These are phyloP conservation scores for Dictyostelium discoideum DNA, from an alignment of 78 protist species.

Conservation along the genomic window DNA sequence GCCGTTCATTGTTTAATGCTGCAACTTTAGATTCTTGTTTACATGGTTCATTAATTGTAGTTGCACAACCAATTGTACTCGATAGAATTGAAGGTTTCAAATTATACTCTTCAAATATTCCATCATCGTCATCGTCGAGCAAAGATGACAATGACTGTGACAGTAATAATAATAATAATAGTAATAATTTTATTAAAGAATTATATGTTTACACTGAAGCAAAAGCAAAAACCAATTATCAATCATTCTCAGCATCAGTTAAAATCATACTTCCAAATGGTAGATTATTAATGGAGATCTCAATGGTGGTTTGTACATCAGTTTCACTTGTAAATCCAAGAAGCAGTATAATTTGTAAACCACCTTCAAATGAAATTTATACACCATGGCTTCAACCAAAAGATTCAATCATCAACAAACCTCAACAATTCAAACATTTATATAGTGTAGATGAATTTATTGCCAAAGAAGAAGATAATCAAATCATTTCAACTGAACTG, in stretches of 20 bases:
- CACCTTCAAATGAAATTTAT: neutral
- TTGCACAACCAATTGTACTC: conserved; percentile 21
- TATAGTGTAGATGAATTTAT: neutral
- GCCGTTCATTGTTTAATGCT: conserved; percentile 10
- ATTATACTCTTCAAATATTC: conserved; percentile 1
- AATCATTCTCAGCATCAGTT: neutral
- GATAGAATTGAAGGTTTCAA: conserved; percentile 40
- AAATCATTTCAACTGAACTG: neutral
- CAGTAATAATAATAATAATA: no score
- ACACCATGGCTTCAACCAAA: neutral
- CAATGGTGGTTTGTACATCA: neutral
- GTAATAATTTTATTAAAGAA: neutral
- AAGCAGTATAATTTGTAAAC: neutral
- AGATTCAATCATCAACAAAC: neutral
- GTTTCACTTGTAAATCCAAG: neutral
- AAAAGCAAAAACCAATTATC: neutral
- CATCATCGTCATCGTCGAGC: neutral
- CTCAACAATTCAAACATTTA: neutral
- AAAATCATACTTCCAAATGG: neutral
- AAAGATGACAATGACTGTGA: neutral
- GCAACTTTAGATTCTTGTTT: conserved; percentile 44
- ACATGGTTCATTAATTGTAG: conserved; percentile 22
- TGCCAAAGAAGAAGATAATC: neutral
- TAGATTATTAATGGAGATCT: neutral
- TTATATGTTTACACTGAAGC: neutral